Conservation (phyloP, 2,329 filamentous ascomycete species). For the Cordyceps farinosa region DNA sequence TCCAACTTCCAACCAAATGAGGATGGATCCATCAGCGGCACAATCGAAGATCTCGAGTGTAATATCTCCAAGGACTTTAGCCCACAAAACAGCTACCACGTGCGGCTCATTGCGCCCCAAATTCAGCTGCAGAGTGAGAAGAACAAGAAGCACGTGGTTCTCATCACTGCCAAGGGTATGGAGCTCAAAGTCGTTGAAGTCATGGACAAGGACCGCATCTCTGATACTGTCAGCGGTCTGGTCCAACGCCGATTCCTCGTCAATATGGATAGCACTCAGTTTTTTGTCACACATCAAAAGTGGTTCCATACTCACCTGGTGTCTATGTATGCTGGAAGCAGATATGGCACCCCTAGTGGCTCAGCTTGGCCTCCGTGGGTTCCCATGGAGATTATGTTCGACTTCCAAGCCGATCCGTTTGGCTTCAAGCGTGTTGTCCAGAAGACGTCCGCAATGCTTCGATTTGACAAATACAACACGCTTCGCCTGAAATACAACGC, state of each 20-base stretch:
- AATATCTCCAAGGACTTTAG: slow-evolving; percentile 85
- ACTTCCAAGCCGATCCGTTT: slow-evolving; percentile 88
- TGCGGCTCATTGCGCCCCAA: slow-evolving; percentile 92
- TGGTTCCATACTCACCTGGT: slow-evolving; percentile 80
- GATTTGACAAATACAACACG: slow-evolving; percentile 98
- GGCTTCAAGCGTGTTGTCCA: slow-evolving; percentile 98
- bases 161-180: slow-evolving; percentile 97
- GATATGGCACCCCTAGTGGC: slow-evolving; percentile 79
- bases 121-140: slow-evolving; percentile 98
- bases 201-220: slow-evolving; percentile 92
- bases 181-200: slow-evolving; percentile 96
- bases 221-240: slow-evolving; percentile 88
- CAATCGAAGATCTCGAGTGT: slow-evolving; percentile 62
- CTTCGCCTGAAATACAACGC: slow-evolving; percentile 96
- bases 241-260: slow-evolving; percentile 92
- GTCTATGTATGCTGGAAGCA: slow-evolving; percentile 90
- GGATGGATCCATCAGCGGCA: slow-evolving; percentile 34
- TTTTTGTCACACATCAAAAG: slow-evolving; percentile 94
- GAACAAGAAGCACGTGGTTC: slow-evolving; percentile 91
- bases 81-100: slow-evolving; percentile 88
- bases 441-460: slow-evolving; percentile 88
- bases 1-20: slow-evolving; percentile 32
- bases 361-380: slow-evolving; percentile 98
- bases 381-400: slow-evolving; percentile 96
- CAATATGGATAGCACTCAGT: slow-evolving; percentile 96